These are phyloP conservation scores for Thermoascus crustaceus DNA, from an alignment of 2,329 filamentous ascomycete genomes.

Conservation along the genomic window DNA sequence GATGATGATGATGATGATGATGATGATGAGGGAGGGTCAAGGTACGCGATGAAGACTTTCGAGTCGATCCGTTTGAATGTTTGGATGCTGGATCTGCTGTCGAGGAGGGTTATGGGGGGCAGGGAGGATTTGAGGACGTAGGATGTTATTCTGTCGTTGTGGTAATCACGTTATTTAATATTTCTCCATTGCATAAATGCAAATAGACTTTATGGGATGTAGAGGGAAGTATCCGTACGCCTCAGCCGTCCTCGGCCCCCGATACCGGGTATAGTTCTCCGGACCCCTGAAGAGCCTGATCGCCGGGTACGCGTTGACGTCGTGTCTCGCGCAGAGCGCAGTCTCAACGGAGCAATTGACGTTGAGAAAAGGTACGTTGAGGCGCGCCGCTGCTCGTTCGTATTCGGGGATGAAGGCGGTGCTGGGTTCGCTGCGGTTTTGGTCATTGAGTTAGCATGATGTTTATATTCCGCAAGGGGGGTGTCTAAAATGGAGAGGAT, in stretches of 20 bases:
- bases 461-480: background rate
- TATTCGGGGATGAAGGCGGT: background rate
- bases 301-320: conserved; percentile 41
- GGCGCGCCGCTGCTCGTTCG: background rate
- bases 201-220: background rate
- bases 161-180: background rate
- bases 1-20: too few relatives aligned
- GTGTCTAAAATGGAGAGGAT: too few relatives aligned
- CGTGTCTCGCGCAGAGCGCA: conserved; percentile 19
- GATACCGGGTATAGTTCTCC: conserved; percentile 31
- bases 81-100: conserved; percentile 17
- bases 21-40: conserved; percentile 17
- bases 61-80: conserved; percentile 34
- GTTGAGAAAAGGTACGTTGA: background rate
- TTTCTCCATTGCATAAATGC: background rate
- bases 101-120: conserved; percentile 20
- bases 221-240: background rate
- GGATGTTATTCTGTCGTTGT: conserved; percentile 14
- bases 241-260: conserved; percentile 36
- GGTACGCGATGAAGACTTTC: conserved; percentile 36
- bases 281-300: conserved; percentile 37
- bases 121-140: conserved; percentile 23
- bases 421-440: background rate
- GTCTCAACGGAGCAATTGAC: background rate
- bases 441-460: background rate